Conservation (phyloP, 2,329 filamentous ascomycete species). For the Neobulgaria alba region DNA sequence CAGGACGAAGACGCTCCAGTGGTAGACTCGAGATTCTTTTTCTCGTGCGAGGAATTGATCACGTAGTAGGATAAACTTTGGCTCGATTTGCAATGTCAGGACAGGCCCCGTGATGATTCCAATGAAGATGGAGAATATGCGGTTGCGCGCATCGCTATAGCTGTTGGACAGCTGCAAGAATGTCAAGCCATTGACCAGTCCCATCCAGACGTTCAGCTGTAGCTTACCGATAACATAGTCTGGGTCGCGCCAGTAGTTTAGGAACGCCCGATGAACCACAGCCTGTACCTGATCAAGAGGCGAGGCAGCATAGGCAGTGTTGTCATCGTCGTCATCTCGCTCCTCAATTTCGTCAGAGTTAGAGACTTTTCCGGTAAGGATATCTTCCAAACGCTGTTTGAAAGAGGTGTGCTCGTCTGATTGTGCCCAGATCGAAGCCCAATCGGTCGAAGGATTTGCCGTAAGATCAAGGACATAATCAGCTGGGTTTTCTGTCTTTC, state of each 20-base stretch:
- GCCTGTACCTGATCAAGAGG: constrained; percentile 51
- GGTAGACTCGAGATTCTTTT: constrained; percentile 53
- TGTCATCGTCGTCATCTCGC: not conserved
- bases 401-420: constrained; percentile 43
- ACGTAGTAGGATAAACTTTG: constrained; percentile 46
- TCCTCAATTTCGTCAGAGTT: not conserved
- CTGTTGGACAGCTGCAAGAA: constrained; percentile 51
- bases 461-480: constrained; percentile 59
- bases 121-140: constrained; percentile 52
- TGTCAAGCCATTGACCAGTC: constrained; percentile 52
- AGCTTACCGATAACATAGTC: constrained; percentile 33
- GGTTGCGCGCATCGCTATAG: constrained; percentile 42
- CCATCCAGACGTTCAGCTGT: constrained; percentile 42
- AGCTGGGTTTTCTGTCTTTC: constrained; percentile 56
- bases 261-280: constrained; percentile 43
- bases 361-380: constrained; percentile 29
- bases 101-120: constrained; percentile 54
- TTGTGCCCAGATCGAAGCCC: constrained; percentile 66
- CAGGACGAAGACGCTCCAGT: constrained; percentile 51
- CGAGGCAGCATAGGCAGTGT: constrained; percentile 42
- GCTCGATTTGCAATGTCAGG: constrained; percentile 49
- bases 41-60: constrained; percentile 51
- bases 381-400: constrained; percentile 22
- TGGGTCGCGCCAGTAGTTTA: constrained; percentile 9
- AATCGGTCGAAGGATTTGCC: constrained; percentile 51